Conservation (phyloP, 2,329 filamentous ascomycete species). For the Fusarium cicatricum region DNA sequence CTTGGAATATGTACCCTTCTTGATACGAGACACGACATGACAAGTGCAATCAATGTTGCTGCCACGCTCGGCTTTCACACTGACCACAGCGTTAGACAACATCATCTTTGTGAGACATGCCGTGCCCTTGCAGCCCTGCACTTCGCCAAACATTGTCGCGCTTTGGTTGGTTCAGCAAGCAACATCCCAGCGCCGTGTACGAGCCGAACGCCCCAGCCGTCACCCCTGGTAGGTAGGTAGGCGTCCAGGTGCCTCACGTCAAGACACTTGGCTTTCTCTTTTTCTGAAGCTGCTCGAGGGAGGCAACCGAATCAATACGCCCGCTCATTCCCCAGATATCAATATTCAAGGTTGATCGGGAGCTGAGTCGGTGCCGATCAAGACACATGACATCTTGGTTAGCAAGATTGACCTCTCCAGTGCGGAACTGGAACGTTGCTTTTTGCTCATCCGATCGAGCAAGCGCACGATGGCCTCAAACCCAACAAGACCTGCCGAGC, state of each 20-base stretch:
- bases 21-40: slow-evolving; percentile 1
- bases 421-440: slow-evolving; percentile 21
- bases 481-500: slow-evolving; percentile 29
- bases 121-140: slow-evolving; percentile 12
- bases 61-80: not conserved
- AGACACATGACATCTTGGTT: not conserved
- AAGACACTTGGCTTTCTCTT: not conserved
- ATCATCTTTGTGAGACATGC: slow-evolving; percentile 34
- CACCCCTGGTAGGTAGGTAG: no score
- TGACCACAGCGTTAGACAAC: slow-evolving; percentile 5
- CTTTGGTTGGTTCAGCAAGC: slow-evolving; percentile 16
- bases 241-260: not conserved
- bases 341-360: no score
- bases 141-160: slow-evolving; percentile 8
- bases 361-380: not conserved
- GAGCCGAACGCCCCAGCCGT: slow-evolving; percentile 7
- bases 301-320: slow-evolving; percentile 1
- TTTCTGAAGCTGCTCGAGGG: not conserved
- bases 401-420: slow-evolving; percentile 1
- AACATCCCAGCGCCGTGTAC: slow-evolving; percentile 10
- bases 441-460: slow-evolving; percentile 6
- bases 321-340: not conserved
- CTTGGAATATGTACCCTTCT: not conserved
- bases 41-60: no score
- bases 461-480: slow-evolving; percentile 18